Evolutionary conservation across 768 basidiomycete species (phyloP), one percentile per base, ranked within the genome.

Genomic region (Lactarius vividus): DNA sequence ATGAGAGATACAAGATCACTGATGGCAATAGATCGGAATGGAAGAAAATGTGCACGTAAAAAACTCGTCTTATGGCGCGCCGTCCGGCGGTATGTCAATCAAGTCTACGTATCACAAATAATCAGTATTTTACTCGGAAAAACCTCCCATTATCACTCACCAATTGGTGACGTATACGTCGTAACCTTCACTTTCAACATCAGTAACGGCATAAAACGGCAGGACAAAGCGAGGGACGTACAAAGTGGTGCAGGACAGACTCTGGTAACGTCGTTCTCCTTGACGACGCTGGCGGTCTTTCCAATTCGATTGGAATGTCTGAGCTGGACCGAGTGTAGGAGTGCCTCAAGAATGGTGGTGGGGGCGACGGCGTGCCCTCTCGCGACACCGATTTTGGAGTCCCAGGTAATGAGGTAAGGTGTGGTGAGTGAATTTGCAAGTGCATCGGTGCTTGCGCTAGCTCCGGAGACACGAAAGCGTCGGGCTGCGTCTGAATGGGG

Each of bases 101-200:
- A 68, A 54, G 54, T 68, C 67, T 68, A 40, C 29, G 20, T 1
- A 54, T 15, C 11, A 3, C 49, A n/a, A 31, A 40, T 18, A 20
- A 58, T 62, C 33, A 42, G 23, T 16, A 5, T 23, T 33, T 13
- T 26, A 39, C 20, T 16, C n/a, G 20, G 15, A 3, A 57, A 13
- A 10, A 53, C 44, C n/a, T 16, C 44, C 4, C 10, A 5, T 15
- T 7, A 15, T 31, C 9, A 65, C 75, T 58, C 52, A 77, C 76
- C 77, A 56, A 79, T 79, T 11, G 79, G 79, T 15, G 77, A 78
- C 49, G 77, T 78, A 64, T 77, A 79, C 52, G 72, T 77, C 64
- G 72, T 75, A n/a, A 76, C 74, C 75, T 78, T 63, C 31, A 59
- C 11, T 42, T 28, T 9, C 20, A 57, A 35, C 37, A 39, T 53